Evolutionary conservation across 257 asterid genomes (phyloP).

Genomic region (Eustoma russellianum): DNA sequence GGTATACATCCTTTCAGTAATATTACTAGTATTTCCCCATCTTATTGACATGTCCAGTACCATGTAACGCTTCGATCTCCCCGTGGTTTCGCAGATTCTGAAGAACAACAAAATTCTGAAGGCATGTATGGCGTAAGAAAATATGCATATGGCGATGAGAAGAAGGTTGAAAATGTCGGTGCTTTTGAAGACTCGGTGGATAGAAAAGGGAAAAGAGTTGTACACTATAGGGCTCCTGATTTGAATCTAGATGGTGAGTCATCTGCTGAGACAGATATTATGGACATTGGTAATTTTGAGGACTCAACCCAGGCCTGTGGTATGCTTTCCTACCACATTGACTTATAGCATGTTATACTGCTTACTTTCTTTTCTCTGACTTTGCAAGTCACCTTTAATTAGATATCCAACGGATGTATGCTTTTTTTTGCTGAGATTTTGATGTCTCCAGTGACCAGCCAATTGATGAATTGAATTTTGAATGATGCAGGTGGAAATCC

Average conservation of each 20-base stretch:
- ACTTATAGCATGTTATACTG: not conserved
- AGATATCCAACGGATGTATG: not conserved
- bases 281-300: conserved; percentile 38
- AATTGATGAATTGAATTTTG: conserved; percentile 9
- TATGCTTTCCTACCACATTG: conserved; percentile 7
- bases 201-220: conserved; percentile 7
- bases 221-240: conserved; percentile 12
- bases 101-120: conserved; percentile 24
- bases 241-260: conserved; percentile 40
- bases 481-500: conserved; percentile 45
- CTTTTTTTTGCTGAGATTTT: not conserved
- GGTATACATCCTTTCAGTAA: conserved; percentile 12
- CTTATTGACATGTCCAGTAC: conserved; percentile 21
- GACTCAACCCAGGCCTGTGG: conserved; percentile 32
- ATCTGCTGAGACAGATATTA: conserved; percentile 64
- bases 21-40: conserved; percentile 19
- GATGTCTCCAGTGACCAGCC: no score
- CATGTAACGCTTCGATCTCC: conserved; percentile 32
- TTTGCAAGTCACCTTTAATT: not conserved
- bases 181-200: not conserved
- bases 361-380: not conserved
- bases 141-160: not conserved
- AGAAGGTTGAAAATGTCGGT: not conserved
- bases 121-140: conserved; percentile 5
- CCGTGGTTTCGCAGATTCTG: conserved; percentile 31